phyloP scores from a whole-genome alignment of 768 basidiomycete genomes.

The Kwoniella heveanensis region DNA sequence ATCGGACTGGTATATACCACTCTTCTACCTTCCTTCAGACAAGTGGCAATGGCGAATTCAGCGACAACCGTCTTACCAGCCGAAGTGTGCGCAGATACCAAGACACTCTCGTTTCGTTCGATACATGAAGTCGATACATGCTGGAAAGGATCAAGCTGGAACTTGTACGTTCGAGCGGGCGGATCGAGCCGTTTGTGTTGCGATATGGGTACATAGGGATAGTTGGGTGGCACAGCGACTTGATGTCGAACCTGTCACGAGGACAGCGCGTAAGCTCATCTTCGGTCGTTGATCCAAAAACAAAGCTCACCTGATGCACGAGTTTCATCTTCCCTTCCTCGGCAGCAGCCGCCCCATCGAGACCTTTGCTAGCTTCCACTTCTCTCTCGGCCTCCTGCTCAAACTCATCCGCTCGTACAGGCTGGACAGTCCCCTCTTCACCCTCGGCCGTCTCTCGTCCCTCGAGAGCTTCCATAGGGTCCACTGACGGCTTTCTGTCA shows the following conservation, averaged over 20 bases:
- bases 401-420: constrained; percentile 87
- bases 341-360: constrained; percentile 63
- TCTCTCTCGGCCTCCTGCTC: constrained; percentile 92
- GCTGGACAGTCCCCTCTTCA: constrained; percentile 58
- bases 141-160: constrained; percentile 96
- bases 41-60: constrained; percentile 98
- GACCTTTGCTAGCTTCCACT: constrained; percentile 81
- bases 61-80: constrained; percentile 99
- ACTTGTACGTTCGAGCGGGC: constrained; percentile 90
- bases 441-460: constrained; percentile 17
- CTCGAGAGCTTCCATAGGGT: constrained; percentile 24
- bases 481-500: constrained; percentile 16
- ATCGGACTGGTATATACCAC: constrained; percentile 99
- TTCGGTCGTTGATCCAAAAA: too few relatives aligned
- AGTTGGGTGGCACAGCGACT: constrained; percentile 90
- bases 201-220: constrained; percentile 85
- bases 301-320: constrained; percentile 53
- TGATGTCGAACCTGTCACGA: constrained; percentile 41
- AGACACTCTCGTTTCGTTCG: constrained; percentile 93
- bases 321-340: constrained; percentile 56
- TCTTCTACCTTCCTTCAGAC: constrained; percentile 86
- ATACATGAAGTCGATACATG: constrained; percentile 91
- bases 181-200: constrained; percentile 88
- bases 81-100: constrained; percentile 97
- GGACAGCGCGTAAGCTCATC: too few relatives aligned